These are phyloP conservation scores for Dothistroma pini DNA, from an alignment of 2,329 filamentous ascomycete genomes.

Conservation along the genomic window DNA sequence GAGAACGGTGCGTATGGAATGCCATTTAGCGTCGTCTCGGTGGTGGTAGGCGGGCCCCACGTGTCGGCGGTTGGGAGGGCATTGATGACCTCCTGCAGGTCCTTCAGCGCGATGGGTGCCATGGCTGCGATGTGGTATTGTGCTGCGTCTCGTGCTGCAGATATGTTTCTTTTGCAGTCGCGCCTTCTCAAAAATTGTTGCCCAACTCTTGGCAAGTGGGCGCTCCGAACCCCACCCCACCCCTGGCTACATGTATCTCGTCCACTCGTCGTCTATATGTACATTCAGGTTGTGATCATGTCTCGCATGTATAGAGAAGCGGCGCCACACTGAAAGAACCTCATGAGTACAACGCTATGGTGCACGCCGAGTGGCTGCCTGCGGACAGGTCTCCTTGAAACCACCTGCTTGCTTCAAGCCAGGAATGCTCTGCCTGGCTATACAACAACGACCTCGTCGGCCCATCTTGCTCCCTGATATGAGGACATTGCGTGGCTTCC, in stretches of 20 bases:
- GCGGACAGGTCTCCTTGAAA: not conserved
- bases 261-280: no score
- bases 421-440: not conserved
- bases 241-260: not conserved
- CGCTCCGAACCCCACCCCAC: not conserved
- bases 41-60: slow-evolving; percentile 82
- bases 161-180: not conserved
- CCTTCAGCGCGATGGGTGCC: slow-evolving; percentile 42
- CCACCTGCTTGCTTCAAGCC: not conserved
- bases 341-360: no score
- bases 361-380: not conserved
- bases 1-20: slow-evolving; percentile 98
- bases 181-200: not conserved
- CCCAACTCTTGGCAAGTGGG: not conserved
- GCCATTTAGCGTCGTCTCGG: slow-evolving; percentile 85
- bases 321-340: no score
- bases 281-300: not conserved
- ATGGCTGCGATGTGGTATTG: not conserved
- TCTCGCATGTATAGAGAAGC: not conserved
- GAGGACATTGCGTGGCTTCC: not conserved
- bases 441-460: not conserved
- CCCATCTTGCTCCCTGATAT: not conserved
- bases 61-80: slow-evolving; percentile 43
- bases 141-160: not conserved
- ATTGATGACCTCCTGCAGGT: slow-evolving; percentile 47